Percentiles rank a stretch among this genome's conserved stretches.
These are phyloP conservation scores for Poronia punctata DNA, from an alignment of 495 filamentous ascomycete genomes.

Conservation along the genomic window DNA sequence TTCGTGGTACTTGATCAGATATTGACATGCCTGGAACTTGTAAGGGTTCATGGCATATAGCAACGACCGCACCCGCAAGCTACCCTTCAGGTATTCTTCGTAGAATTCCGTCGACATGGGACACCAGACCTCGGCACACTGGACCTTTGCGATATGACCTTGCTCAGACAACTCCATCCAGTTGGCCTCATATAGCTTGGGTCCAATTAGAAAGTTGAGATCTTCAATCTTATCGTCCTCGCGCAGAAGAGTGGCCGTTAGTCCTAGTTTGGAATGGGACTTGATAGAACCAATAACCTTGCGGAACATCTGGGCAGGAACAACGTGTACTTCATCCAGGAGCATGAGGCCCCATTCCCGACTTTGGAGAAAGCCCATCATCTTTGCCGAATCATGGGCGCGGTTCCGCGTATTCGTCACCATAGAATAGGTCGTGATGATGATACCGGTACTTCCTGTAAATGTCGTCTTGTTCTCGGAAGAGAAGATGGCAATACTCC, in stretches of 20 bases:
- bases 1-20: conserved; percentile 96
- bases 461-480: conserved; percentile 90
- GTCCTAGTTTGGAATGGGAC: conserved; percentile 90
- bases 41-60: conserved; percentile 96
- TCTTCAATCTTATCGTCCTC: conserved; percentile 98
- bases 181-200: conserved; percentile 96
- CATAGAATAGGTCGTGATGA: conserved; percentile 98
- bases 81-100: conserved; percentile 68
- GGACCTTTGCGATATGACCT: conserved; percentile 94
- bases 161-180: conserved; percentile 99
- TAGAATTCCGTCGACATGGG: conserved; percentile 99
- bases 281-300: conserved; percentile 86
- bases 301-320: conserved; percentile 91
- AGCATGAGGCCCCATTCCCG: conserved; percentile 98
- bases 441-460: conserved; percentile 82
- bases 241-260: conserved; percentile 89
- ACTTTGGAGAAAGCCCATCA: conserved; percentile 91
- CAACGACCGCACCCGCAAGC: conserved; percentile 53
- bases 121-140: conserved; percentile 98
- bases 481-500: conserved; percentile 90
- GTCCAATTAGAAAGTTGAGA: conserved; percentile 95
- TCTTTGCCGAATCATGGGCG: conserved; percentile 88
- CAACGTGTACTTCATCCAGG: conserved; percentile 96
- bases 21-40: conserved; percentile 95
- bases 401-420: conserved; percentile 75